A percentile compares a stretch with the other conserved stretches of the same genome.
phyloP scores from a whole-genome alignment of 2,329 filamentous ascomycete genomes.

The Fusarium foetens region DNA sequence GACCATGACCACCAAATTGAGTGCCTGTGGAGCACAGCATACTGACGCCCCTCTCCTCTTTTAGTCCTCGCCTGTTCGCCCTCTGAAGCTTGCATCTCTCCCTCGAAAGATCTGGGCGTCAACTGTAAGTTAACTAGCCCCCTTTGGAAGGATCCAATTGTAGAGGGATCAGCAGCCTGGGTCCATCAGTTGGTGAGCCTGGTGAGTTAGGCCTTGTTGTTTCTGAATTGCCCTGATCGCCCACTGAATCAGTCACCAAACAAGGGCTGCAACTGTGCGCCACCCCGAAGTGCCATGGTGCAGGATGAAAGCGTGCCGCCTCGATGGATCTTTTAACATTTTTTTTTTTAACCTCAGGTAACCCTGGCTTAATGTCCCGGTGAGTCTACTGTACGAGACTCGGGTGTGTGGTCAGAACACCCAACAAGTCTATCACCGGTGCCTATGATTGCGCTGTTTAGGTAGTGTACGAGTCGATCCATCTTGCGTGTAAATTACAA shows the following conservation, averaged over 20 bases:
- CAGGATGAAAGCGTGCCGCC: slow-evolving; percentile 18
- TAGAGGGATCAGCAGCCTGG: slow-evolving; percentile 27
- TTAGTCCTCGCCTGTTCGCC: not conserved
- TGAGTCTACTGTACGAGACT: not conserved
- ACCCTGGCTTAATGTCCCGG: not conserved
- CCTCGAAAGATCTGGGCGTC: slow-evolving; percentile 22
- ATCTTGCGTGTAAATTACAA: slow-evolving; percentile 12
- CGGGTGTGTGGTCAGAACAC: not conserved
- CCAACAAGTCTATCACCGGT: slow-evolving; percentile 10
- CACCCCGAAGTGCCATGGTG: slow-evolving; percentile 30
- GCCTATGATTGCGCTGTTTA: slow-evolving; percentile 9
- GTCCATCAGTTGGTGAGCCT: slow-evolving; percentile 13
- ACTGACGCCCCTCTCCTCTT: slow-evolving; percentile 1
- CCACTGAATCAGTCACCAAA: slow-evolving; percentile 39
- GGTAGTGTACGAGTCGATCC: slow-evolving; percentile 24
- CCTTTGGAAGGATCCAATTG: slow-evolving; percentile 16
- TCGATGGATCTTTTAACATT: slow-evolving; percentile 20
- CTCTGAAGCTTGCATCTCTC: slow-evolving; percentile 14
- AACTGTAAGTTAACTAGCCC: slow-evolving; percentile 22
- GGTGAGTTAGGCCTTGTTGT: slow-evolving; percentile 15
- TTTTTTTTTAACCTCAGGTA: not conserved
- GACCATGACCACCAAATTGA: slow-evolving; percentile 30
- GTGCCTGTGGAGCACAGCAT: slow-evolving; percentile 22
- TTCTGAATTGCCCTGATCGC: slow-evolving; percentile 38
- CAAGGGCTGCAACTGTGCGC: slow-evolving; percentile 40